Base-by-base conservation (phyloP, 1,139 yeast species). In the Hemisphaericaspora subhashii region DNA sequence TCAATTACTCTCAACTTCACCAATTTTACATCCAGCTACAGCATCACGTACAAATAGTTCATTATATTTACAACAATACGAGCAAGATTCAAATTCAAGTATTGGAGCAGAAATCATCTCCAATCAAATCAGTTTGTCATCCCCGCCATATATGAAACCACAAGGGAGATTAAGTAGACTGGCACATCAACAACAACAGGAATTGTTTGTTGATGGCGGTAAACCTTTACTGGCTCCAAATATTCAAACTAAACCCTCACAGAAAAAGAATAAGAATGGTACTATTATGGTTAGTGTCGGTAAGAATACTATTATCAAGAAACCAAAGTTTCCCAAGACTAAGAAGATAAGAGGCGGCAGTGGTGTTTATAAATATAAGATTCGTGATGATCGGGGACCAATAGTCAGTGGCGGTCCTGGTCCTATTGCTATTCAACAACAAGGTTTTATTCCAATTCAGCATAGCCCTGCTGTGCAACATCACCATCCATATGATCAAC, bases 251-350 rank as follows among this genome's bases (percentile, higher is more conserved):
- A 26, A 15, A 21, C 13, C 24, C 7, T 9, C 35, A 35, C 14
- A 17, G 13, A 37, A 33, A 10, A 32, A 13, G 3, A 27, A 31
- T 15, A 27, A 27, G 11, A 14, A 20, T 24, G 22, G 31, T 6
- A 22, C 37, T 13, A 21, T 34, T 3, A 34, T 44, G 21, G 34
- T 50, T 6, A 39, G 39, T 16, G 51, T 48, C 10, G 53, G 52
- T 14, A 43, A 45, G 31, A 46, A 43, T 29, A 37, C 44, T 7
- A 41, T 41, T 8, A 42, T 48, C 21, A 42, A 40, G 26, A 48
- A 43, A 34, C 50, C 52, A 14, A 39, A 37, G 10, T 41, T 47
- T 25, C 45, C 50, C 7, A 42, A 42, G 34, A 22, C 44, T 6
- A 39, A 27, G 14, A 37, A 39, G 8, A 30, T 37, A 8, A 37